phyloP scores from a whole-genome alignment of 164 flowering plant species.

The Echeveria elegans region DNA sequence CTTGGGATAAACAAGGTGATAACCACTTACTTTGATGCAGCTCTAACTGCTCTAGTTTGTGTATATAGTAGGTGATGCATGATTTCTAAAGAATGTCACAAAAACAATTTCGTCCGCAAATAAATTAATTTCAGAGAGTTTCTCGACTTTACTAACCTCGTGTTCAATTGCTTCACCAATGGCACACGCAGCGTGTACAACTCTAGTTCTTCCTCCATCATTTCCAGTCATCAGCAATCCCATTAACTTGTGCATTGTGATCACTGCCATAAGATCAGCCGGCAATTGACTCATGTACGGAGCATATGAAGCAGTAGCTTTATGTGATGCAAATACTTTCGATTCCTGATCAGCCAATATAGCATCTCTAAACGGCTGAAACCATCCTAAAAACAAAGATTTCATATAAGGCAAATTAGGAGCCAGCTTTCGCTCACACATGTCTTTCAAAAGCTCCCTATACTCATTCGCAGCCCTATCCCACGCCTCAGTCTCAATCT shows the following conservation, averaged over 20 bases:
- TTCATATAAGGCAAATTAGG: constrained; percentile 96
- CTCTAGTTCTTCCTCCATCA: constrained; percentile 51
- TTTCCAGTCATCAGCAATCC: constrained; percentile 71
- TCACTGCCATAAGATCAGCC: constrained; percentile 87
- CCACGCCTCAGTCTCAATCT: constrained; percentile 93
- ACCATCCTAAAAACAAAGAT: constrained; percentile 93
- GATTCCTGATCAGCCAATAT: constrained; percentile 61
- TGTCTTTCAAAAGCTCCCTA: constrained; percentile 65
- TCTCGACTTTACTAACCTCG: constrained; percentile 53
- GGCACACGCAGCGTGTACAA: constrained; percentile 67
- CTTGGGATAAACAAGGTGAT: background rate
- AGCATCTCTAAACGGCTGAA: constrained; percentile 64
- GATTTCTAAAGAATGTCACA: background rate
- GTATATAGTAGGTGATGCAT: background rate
- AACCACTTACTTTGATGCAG: background rate
- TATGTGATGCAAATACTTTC: constrained; percentile 35
- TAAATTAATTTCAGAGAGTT: background rate
- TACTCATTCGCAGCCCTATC: constrained; percentile 77
- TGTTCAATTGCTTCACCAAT: constrained; percentile 94
- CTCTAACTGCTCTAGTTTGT: background rate
- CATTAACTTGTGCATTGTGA: constrained; percentile 94
- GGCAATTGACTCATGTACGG: constrained; percentile 61
- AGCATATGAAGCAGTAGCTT: constrained; percentile 24
- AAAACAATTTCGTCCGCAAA: background rate
- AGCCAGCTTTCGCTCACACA: constrained; percentile 85